These are phyloP conservation scores for Coprinellus micaceus DNA, from an alignment of 768 basidiomycete genomes.

Conservation along the genomic window DNA sequence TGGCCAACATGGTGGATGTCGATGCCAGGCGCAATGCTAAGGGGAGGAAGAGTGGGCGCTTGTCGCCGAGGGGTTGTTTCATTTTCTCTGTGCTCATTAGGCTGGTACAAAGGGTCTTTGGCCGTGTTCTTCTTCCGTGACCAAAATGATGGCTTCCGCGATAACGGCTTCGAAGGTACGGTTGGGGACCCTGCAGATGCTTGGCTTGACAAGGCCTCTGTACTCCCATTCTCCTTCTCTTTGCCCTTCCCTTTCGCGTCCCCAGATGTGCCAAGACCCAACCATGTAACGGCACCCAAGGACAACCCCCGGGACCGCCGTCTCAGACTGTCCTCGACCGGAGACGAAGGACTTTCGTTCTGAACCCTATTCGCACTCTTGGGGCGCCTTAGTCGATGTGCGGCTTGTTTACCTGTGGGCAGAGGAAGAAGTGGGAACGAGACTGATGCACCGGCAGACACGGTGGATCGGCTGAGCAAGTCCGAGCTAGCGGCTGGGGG, in stretches of 20 bases:
- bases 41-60: slow-evolving; percentile 5
- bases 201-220: background rate
- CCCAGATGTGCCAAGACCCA: slow-evolving; percentile 25
- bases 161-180: slow-evolving; percentile 36
- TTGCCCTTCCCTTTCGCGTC: slow-evolving; percentile 35
- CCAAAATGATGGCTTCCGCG: slow-evolving; percentile 69
- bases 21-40: background rate
- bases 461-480: background rate
- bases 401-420: slow-evolving; percentile 2
- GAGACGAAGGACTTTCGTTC: slow-evolving; percentile 5
- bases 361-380: slow-evolving; percentile 47
- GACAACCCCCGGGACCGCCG: slow-evolving; percentile 55
- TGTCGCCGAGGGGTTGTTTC: slow-evolving; percentile 1
- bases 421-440: slow-evolving; percentile 22
- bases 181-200: slow-evolving; percentile 15
- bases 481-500: background rate
- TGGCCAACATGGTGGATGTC: slow-evolving; percentile 1
- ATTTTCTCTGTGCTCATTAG: background rate
- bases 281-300: slow-evolving; percentile 43
- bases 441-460: slow-evolving; percentile 8
- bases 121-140: slow-evolving; percentile 39
- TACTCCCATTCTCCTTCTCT: slow-evolving; percentile 35
- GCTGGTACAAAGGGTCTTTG: too few relatives aligned
- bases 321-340: slow-evolving; percentile 17
- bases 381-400: slow-evolving; percentile 38